Evolutionary conservation across 225 moss, liverwort and hornwort genomes (phyloP).

Genomic region (Marchantia polymorpha): DNA sequence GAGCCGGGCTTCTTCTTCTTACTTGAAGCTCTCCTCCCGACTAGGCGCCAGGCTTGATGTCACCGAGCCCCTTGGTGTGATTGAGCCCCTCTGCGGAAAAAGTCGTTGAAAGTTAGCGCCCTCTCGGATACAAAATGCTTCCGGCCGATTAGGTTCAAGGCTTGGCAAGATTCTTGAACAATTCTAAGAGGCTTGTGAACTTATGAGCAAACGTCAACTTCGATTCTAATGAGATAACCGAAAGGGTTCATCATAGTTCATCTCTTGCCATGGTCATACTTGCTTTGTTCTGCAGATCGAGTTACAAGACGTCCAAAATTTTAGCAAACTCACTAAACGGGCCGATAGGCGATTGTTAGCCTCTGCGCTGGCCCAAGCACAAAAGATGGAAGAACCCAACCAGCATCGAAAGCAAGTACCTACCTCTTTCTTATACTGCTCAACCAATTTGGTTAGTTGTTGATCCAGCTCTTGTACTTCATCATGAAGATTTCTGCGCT

Average conservation of each 20-base stretch:
- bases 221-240: background rate
- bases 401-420: background rate
- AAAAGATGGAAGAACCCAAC: background rate
- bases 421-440: slow-evolving; percentile 29
- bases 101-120: background rate
- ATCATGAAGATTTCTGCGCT: slow-evolving; percentile 19
- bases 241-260: background rate
- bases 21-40: slow-evolving; percentile 13
- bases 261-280: background rate
- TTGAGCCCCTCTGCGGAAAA: slow-evolving; percentile 5
- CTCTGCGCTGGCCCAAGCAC: too few relatives aligned
- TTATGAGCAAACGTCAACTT: background rate
- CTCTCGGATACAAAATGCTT: background rate
- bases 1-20: background rate
- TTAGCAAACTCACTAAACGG: too few relatives aligned
- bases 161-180: background rate
- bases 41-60: background rate
- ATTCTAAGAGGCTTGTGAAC: background rate
- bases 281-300: too few relatives aligned
- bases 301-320: too few relatives aligned
- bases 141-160: background rate
- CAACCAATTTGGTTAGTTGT: slow-evolving; percentile 26
- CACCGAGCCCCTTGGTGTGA: background rate
- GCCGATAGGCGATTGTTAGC: too few relatives aligned
- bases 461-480: slow-evolving; percentile 36